phyloP scores from a whole-genome alignment of 805 yeast genomes.

The Danielozyma ontarioensis region DNA sequence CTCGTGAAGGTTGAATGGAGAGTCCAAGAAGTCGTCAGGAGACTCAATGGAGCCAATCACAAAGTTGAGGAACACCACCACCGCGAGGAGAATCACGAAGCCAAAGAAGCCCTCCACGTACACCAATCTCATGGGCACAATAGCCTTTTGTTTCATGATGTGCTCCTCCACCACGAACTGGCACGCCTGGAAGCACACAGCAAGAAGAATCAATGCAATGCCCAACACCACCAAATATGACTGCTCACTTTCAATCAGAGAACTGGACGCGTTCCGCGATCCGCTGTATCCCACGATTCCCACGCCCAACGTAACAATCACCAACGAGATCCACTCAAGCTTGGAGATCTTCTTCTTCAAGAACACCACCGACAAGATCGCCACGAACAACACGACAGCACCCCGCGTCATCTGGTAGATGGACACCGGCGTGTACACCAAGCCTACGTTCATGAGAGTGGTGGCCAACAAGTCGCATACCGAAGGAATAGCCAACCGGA shows the following conservation, averaged over 20 bases:
- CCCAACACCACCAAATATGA: constrained; percentile 44
- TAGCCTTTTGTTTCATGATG: constrained; percentile 45
- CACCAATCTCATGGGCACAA: constrained; percentile 61
- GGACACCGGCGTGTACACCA: constrained; percentile 70
- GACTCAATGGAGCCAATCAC: constrained; percentile 29
- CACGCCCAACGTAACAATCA: constrained; percentile 65
- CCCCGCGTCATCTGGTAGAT: constrained; percentile 87
- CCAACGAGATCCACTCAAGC: constrained; percentile 63
- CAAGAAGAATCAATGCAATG: constrained; percentile 51
- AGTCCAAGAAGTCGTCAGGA: constrained; percentile 34
- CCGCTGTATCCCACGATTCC: constrained; percentile 73
- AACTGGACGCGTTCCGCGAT: constrained; percentile 20
- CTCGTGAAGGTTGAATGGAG: constrained; percentile 52
- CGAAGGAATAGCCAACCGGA: constrained; percentile 54
- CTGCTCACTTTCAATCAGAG: constrained; percentile 4
- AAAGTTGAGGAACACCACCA: constrained; percentile 41
- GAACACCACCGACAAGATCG: constrained; percentile 60
- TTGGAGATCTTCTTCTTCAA: constrained; percentile 50
- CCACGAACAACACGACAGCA: constrained; percentile 70
- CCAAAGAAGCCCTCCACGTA: constrained; percentile 76
- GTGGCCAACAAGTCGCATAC: constrained; percentile 69
- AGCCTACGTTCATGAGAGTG: constrained; percentile 70
- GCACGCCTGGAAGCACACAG: constrained; percentile 63
- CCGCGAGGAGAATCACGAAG: constrained; percentile 34
- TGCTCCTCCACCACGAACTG: constrained; percentile 80